Evolutionary conservation across 192 early-diverging fungal species (phyloP), one percentile per base, ranked within the genome.

Genomic region (Umbelopsis vinacea): DNA sequence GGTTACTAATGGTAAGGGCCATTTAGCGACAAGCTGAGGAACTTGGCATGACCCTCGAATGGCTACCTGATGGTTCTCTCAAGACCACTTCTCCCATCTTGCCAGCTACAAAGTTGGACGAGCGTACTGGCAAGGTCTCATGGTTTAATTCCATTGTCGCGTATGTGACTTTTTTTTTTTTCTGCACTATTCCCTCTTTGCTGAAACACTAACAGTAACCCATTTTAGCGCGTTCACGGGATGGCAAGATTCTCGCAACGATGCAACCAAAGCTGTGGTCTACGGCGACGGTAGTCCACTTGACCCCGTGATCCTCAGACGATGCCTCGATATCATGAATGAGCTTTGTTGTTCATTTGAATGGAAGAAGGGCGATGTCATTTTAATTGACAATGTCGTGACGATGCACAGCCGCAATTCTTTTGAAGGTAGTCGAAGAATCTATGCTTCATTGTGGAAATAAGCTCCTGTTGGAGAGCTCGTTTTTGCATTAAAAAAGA

Each of bases 81-180:
- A 79, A 74, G 21, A 81, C 79, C 53, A 78, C 76, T 6, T 71
- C 53, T 22, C 79, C 79, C 17, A 55, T 81, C n/a, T 52, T 81
- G 24, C 66, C 79, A 2, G 78, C 79, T 15, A 71, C 77, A 46
- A 79, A 79, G 46, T 14, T 70, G 6, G 60, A 74, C 40, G 47
- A 68, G 23, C 67, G 53, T 47, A 52, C 66, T 12, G 71, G 76
- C 0, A 68, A 73, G 23, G 75, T 66, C 14, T 72, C 74, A 17
- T 79, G 76, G 76, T 79, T 80, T 33, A 80, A 80, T 29, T 79
- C 77, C 37, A 74, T 81, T 50, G 74, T 81, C 50, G 79, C 79
- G 57, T 63, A 37, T n/a, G 57, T 63, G 38, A 19, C 7, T 37
- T 15, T 22, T 26, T 12, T 29, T 54, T 26, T 26, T 22, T 54